phyloP scores from a whole-genome alignment of 495 filamentous ascomycete species.

The Aspergillus coremiiformis region DNA sequence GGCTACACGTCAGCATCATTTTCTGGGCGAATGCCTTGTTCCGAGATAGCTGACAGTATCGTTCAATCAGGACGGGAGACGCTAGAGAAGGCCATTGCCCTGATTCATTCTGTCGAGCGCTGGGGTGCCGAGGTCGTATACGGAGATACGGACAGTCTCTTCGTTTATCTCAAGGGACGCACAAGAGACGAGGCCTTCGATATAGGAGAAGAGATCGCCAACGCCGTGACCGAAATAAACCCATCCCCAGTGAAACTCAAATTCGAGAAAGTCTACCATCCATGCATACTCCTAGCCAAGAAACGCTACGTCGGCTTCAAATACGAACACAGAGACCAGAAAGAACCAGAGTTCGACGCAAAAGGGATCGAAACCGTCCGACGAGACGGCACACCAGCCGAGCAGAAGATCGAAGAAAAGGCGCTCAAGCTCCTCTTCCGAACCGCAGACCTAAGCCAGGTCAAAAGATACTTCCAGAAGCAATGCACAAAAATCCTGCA shows the following conservation, averaged over 20 bases:
- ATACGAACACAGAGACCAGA: slow-evolving; percentile 74
- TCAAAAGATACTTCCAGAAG: slow-evolving; percentile 83
- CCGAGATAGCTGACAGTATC: slow-evolving; percentile 96
- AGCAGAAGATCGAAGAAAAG: slow-evolving; percentile 97
- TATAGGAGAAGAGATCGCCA: slow-evolving; percentile 89
- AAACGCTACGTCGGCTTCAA: slow-evolving; percentile 98
- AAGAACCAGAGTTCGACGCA: slow-evolving; percentile 86
- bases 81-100: slow-evolving; percentile 83
- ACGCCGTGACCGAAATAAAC: slow-evolving; percentile 81
- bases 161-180: slow-evolving; percentile 81
- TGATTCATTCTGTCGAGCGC: slow-evolving; percentile 76
- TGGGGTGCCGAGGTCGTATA: slow-evolving; percentile 98
- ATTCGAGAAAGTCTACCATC: slow-evolving; percentile 97
- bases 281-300: slow-evolving; percentile 88
- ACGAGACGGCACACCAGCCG: slow-evolving; percentile 87
- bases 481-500: slow-evolving; percentile 93
- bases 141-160: slow-evolving; percentile 96
- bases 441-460: slow-evolving; percentile 78
- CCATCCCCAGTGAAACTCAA: slow-evolving; percentile 91
- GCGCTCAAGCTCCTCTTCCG: slow-evolving; percentile 84
- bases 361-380: slow-evolving; percentile 97
- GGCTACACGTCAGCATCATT: slow-evolving; percentile 95
- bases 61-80: slow-evolving; percentile 94
- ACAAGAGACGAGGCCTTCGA: slow-evolving; percentile 82
- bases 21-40: slow-evolving; percentile 94